Evolutionary conservation across 2,329 filamentous ascomycete genomes (phyloP), one percentile per base, ranked within the genome.

Genomic region (Raffaelea arxii): DNA sequence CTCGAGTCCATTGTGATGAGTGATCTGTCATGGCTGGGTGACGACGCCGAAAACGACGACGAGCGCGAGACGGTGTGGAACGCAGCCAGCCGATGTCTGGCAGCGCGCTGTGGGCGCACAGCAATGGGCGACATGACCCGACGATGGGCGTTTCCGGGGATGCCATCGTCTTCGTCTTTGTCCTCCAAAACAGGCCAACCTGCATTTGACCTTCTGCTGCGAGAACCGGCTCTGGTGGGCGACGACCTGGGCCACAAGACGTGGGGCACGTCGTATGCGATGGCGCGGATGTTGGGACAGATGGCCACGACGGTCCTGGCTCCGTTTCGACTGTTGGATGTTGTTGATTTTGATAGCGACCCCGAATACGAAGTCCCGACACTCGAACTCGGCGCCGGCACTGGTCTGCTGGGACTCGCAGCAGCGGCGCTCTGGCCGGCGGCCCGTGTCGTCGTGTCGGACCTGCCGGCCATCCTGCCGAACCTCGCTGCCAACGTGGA

Each of bases 161-260:
- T 32, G 27, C 27, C 27, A 16, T 32, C 22, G 35, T 9, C n/a
- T 4, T 18, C 19, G 37, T 11, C n/a, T 5, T 2, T 12, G 35
- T 62, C 11, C 25, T 10, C 6, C 14, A 9, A 3, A 24, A 11
- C 24, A n/a, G 22, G 9, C 25, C 16, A 14, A 68, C 23, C 54
- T 18, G 2, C 64, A 2, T 73, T 89, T 54, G 74, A 82, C 40
- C 69, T 98, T 43, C 73, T 75, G 30, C 79, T 98, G 35, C 77
- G 87, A 47, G 92, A 98, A 61, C 92, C 92, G 2, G 82, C 89
- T 1, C 70, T 97, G 47, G 94, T 87, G 0, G 85, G 85, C 6
- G 91, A 96, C 62, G 85, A 86, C 49, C 71, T 97, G 18, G 92
- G 92, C 2, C 74, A 94, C 62, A 97, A 98, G 64, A 98, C 92